A percentile compares a stretch with the other conserved stretches of the same genome.
phyloP scores from a whole-genome alignment of 768 basidiomycete genomes.

The Symmetrospora coprosmae region DNA sequence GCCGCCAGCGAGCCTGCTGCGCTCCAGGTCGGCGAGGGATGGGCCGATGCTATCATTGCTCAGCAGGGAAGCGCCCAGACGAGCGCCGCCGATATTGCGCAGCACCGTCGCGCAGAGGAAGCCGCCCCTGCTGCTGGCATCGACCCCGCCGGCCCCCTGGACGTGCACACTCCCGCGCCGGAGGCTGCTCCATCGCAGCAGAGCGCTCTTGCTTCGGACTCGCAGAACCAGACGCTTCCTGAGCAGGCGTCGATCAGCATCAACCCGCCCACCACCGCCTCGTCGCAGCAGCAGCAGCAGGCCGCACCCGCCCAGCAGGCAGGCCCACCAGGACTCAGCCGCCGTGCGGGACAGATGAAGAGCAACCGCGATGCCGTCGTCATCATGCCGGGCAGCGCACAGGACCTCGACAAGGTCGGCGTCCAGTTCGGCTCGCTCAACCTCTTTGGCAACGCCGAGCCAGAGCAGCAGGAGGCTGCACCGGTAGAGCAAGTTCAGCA shows the following conservation, averaged over 20 bases:
- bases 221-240: neutral
- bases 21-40: conserved; percentile 30
- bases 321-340: neutral
- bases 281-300: neutral
- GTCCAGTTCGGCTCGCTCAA: conserved; percentile 8
- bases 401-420: neutral
- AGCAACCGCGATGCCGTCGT: conserved; percentile 9
- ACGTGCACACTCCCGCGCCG: conserved; percentile 15
- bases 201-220: too few species aligned
- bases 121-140: conserved; percentile 18
- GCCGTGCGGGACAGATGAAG: neutral
- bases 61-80: neutral
- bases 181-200: neutral
- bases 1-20: neutral
- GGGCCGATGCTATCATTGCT: conserved; percentile 30
- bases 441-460: neutral
- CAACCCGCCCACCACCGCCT: neutral
- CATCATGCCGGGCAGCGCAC: conserved; percentile 5
- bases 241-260: neutral
- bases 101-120: conserved; percentile 30
- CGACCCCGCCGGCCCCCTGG: conserved; percentile 28
- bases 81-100: conserved; percentile 17
- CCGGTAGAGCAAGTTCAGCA: neutral
- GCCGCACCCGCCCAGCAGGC: neutral
- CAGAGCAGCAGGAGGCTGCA: neutral